These are phyloP conservation scores for button mushroom (Agaricus bisporus) DNA, from an alignment of 768 basidiomycete genomes.

Conservation along the genomic window DNA sequence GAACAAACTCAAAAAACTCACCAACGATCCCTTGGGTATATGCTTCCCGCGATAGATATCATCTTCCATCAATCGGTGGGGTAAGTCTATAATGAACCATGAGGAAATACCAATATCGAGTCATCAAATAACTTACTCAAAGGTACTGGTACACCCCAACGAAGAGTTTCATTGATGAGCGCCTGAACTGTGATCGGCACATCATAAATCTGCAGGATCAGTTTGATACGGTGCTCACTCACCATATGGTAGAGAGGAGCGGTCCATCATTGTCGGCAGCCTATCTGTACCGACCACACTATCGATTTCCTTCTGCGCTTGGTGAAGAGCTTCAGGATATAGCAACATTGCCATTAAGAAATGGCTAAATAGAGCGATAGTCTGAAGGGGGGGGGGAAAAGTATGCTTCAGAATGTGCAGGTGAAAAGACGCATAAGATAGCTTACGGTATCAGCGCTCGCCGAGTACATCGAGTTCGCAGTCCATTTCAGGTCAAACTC, in stretches of 20 bases:
- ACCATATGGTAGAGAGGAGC: slow-evolving; percentile 50
- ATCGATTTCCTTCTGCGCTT: slow-evolving; percentile 66
- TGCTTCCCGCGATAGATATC: slow-evolving; percentile 53
- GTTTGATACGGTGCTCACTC: slow-evolving; percentile 7
- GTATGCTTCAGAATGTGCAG: background rate
- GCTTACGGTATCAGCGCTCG: slow-evolving; percentile 59
- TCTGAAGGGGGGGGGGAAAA: slow-evolving; percentile 25
- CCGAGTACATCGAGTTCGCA: slow-evolving; percentile 78
- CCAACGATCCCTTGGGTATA: slow-evolving; percentile 60
- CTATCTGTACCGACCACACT: slow-evolving; percentile 46
- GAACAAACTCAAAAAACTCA: slow-evolving; percentile 18
- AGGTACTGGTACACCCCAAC: slow-evolving; percentile 56
- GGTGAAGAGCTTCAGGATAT: slow-evolving; percentile 48
- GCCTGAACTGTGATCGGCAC: slow-evolving; percentile 33
- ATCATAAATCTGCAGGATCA: background rate
- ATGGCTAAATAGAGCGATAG: slow-evolving; percentile 46
- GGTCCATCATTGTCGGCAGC: slow-evolving; percentile 55
- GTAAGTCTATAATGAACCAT: slow-evolving; percentile 37
- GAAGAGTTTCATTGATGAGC: slow-evolving; percentile 46
- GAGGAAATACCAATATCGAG: background rate
- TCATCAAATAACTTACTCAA: slow-evolving; percentile 33
- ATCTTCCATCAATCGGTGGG: slow-evolving; percentile 60
- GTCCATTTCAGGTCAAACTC: slow-evolving; percentile 75
- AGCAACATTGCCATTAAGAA: slow-evolving; percentile 66
- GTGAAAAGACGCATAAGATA: background rate